Base-by-base conservation (phyloP, 164 flowering plant genomes). In the Umbilicus rupestris region DNA sequence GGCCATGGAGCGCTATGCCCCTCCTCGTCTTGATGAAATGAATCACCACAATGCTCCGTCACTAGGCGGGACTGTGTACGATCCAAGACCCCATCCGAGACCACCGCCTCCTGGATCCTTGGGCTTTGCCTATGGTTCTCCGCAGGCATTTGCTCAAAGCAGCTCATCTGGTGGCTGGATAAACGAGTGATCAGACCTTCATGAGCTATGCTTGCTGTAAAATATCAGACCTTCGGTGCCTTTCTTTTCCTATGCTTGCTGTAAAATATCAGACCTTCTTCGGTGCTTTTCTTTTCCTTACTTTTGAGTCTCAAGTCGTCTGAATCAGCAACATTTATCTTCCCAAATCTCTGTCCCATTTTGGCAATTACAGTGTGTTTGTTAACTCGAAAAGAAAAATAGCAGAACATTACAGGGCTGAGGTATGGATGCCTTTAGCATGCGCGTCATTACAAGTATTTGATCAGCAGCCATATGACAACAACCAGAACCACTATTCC, bases 371-470 rank as follows among this genome's bases (percentile, higher is more conserved):
- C n/a, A n/a, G n/a, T n/a, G n/a, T n/a, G n/a, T n/a, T n/a, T n/a
- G n/a, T n/a, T n/a, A n/a, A n/a, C n/a, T n/a, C n/a, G n/a, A n/a
- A n/a, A n/a, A n/a, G n/a, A n/a, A n/a, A n/a, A n/a, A n/a, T n/a
- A n/a, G n/a, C n/a, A n/a, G n/a, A n/a, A n/a, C n/a, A n/a, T n/a
- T n/a, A n/a, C n/a, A n/a, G n/a, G n/a, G n/a, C n/a, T n/a, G n/a
- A n/a, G n/a, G n/a, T n/a, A n/a, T n/a, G n/a, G n/a, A n/a, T n/a
- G n/a, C n/a, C n/a, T n/a, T n/a, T n/a, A n/a, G n/a, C n/a, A n/a
- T n/a, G n/a, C n/a, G n/a, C n/a, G n/a, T n/a, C n/a, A n/a, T 77
- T 66, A 91, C 84, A 88, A 82, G 64, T 85, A 91, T 73, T 84
- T 88, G 73, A 91, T 72, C 64, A 88, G 73, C 20, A 82, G 55